A percentile compares a stretch with the other conserved stretches of the same genome.
These are phyloP conservation scores for Alliaria petiolata DNA, from an alignment of 345 rosid genomes.

Conservation along the genomic window DNA sequence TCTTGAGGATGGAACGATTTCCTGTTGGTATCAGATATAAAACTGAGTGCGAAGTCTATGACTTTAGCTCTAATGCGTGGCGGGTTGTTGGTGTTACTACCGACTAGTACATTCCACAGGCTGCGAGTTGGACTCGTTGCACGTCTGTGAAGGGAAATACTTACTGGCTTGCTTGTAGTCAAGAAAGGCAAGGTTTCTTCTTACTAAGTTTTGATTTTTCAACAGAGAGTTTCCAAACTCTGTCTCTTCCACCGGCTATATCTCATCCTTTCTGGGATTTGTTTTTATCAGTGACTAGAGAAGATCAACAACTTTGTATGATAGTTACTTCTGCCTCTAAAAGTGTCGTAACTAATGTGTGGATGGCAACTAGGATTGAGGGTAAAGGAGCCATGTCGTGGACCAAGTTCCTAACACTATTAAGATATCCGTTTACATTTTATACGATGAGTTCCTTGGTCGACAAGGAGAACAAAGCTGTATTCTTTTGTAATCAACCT, in stretches of 20 bases:
- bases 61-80: neutral
- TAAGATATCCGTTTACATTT: too few relatives aligned
- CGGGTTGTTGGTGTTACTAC: too few relatives aligned
- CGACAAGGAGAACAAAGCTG: neutral
- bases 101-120: too few relatives aligned
- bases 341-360: too few relatives aligned
- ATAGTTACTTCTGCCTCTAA: neutral
- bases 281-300: neutral
- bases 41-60: neutral
- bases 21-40: accelerated
- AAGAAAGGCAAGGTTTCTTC: too few relatives aligned
- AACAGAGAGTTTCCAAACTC: too few relatives aligned
- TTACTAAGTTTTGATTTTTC: too few relatives aligned
- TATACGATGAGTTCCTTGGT: too few relatives aligned
- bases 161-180: neutral
- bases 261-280: too few relatives aligned
- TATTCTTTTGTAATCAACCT: neutral
- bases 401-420: neutral
- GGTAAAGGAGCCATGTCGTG: neutral
- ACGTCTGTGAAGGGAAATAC: neutral
- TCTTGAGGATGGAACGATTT: neutral
- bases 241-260: too few relatives aligned
- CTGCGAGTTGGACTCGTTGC: too few relatives aligned
- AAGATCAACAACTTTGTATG: neutral
- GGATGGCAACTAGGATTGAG: neutral